These are phyloP conservation scores for Cercospora sojina DNA, from an alignment of 2,329 filamentous ascomycete genomes.

Conservation along the genomic window DNA sequence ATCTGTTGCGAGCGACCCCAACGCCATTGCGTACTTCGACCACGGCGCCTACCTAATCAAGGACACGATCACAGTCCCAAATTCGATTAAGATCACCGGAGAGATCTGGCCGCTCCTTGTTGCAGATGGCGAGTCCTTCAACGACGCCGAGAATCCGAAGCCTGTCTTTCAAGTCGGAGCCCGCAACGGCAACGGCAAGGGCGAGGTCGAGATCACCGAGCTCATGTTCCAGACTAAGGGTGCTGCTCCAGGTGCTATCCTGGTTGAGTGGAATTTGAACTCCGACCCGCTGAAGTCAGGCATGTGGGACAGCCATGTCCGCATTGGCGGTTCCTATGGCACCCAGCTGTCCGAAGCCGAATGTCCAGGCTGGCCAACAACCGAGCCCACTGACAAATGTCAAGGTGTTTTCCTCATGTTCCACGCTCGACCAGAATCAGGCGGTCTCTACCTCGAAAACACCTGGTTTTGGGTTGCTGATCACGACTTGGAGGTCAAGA, in stretches of 20 bases:
- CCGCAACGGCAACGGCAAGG: conserved; percentile 63
- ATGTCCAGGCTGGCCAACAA: conserved; percentile 76
- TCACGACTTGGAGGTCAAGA: conserved; percentile 49
- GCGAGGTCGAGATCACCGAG: conserved; percentile 83
- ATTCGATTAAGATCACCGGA: conserved; percentile 74
- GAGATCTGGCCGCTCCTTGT: conserved; percentile 91
- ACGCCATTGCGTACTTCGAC: conserved; percentile 61
- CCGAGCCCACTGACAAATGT: conserved; percentile 68
- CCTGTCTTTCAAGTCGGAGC: conserved; percentile 85
- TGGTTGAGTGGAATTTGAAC: conserved; percentile 88
- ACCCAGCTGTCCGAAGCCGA: conserved; percentile 67
- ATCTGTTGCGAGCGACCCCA: conserved; percentile 56
- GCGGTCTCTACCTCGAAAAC: conserved; percentile 67
- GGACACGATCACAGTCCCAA: conserved; percentile 59
- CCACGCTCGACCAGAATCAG: conserved; percentile 51
- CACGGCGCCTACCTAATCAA: conserved; percentile 63
- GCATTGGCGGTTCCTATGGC: conserved; percentile 82
- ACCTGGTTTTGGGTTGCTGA: conserved; percentile 57
- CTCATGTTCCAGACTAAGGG: conserved; percentile 82
- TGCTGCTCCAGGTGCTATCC: conserved; percentile 78
- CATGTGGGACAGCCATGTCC: conserved; percentile 96
- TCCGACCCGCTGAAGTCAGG: conserved; percentile 67
- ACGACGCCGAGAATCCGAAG: conserved; percentile 70
- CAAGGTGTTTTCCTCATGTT: conserved; percentile 44
- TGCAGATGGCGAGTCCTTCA: conserved; percentile 72